phyloP scores from a whole-genome alignment of 148 eudicot genomes.

The Chenopodium suecicum region DNA sequence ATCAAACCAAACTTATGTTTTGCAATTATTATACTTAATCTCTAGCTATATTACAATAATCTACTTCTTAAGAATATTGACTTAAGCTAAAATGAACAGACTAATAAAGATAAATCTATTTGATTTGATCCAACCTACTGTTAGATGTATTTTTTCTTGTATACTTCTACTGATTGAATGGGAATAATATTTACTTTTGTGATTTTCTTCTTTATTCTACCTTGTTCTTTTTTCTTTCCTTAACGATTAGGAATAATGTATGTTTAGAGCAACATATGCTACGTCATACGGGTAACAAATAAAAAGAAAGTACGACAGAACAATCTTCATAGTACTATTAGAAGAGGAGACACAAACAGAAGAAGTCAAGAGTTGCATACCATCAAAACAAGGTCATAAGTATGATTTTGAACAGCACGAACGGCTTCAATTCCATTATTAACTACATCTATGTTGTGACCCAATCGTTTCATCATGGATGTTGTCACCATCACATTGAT shows the following conservation, averaged over 20 bases:
- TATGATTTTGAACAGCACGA: conserved; percentile 60
- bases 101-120: not conserved
- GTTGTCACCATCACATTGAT: conserved; percentile 84
- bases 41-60: not conserved
- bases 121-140: not conserved
- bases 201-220: not conserved
- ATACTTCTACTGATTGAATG: not conserved
- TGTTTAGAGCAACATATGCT: not conserved
- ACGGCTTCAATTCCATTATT: conserved; percentile 90
- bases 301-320: not conserved
- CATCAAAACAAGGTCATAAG: conserved; percentile 83
- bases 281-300: not conserved
- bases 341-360: not conserved
- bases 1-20: not conserved
- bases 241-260: too few relatives aligned
- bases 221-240: not conserved
- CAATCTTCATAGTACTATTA: not conserved
- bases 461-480: conserved; percentile 81
- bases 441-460: conserved; percentile 70
- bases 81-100: not conserved
- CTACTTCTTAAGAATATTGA: not conserved
- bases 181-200: not conserved
- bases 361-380: conserved; percentile 29
- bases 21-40: not conserved
- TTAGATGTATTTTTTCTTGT: not conserved